Percentiles rank a stretch among this genome's conserved stretches.
These are phyloP conservation scores for Sphaerobolus stellatus DNA, from an alignment of 1,284 basidiomycete species.

Conservation along the genomic window DNA sequence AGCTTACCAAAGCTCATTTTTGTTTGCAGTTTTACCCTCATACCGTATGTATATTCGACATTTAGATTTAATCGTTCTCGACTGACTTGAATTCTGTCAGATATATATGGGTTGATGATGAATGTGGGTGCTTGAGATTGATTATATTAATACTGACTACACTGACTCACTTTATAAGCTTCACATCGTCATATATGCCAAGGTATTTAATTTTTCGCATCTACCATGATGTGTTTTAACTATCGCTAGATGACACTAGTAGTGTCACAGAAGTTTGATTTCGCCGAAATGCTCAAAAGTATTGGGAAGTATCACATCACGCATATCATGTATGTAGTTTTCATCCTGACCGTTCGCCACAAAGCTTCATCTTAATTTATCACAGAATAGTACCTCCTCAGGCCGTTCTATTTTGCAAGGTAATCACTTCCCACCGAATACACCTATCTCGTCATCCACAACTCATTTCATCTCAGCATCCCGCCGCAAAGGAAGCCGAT, in stretches of 20 bases:
- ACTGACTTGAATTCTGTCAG: conserved; percentile 40
- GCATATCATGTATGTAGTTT: conserved; percentile 53
- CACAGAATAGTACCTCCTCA: conserved; percentile 67
- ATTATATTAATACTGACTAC: conserved; percentile 15
- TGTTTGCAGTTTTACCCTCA: conserved; percentile 34
- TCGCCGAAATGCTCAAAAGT: conserved; percentile 63
- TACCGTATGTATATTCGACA: conserved; percentile 35
- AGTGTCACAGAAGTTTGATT: conserved; percentile 70
- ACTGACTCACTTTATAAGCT: conserved; percentile 36
- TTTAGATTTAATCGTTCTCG: too few relatives aligned
- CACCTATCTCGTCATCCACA: conserved; percentile 5
- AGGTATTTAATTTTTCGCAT: conserved; percentile 36
- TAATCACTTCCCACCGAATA: conserved; percentile 30
- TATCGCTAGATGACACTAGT: conserved; percentile 58
- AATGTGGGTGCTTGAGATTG: conserved; percentile 37
- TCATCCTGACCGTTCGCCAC: conserved; percentile 14
- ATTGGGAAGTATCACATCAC: conserved; percentile 67
- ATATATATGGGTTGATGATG: conserved; percentile 72
- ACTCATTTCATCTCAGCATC: conserved; percentile 50
- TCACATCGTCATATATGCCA: conserved; percentile 54
- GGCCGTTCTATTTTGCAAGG: conserved; percentile 60
- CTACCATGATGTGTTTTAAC: neutral
- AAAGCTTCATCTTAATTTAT: conserved; percentile 20
- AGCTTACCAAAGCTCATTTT: too few relatives aligned
- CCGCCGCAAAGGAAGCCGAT: conserved; percentile 64